These are phyloP conservation scores for Isatis lusitanica DNA, from an alignment of 441 rosid species.

Conservation along the genomic window DNA sequence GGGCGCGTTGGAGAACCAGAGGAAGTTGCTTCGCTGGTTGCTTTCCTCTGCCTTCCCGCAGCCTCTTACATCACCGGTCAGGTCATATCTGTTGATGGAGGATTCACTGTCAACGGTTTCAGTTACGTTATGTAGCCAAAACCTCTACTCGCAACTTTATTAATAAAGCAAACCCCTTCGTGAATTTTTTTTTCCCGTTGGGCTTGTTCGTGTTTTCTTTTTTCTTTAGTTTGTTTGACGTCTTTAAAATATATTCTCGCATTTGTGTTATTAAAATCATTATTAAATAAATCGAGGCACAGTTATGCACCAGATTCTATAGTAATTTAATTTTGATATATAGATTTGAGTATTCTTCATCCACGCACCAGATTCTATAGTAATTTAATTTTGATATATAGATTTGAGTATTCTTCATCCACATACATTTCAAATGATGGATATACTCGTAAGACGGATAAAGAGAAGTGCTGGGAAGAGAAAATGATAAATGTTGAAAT, in stretches of 20 bases:
- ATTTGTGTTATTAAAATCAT: not conserved
- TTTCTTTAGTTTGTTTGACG: not conserved
- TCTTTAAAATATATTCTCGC: not conserved
- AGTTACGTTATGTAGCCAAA: slow-evolving; percentile 28
- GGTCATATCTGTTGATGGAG: slow-evolving; percentile 78
- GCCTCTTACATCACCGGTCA: slow-evolving; percentile 88
- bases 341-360: too few species aligned
- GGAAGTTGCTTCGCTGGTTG: slow-evolving; percentile 79
- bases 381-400: too few species aligned
- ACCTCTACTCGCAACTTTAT: not conserved
- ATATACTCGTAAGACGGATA: too few species aligned
- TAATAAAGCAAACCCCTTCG: not conserved
- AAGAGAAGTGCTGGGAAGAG: too few species aligned
- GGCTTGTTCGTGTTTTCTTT: not conserved
- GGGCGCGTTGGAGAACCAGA: slow-evolving; percentile 72
- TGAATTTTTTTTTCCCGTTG: not conserved
- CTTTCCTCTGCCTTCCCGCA: slow-evolving; percentile 78
- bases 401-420: too few species aligned
- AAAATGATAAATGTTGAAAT: too few species aligned
- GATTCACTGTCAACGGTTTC: slow-evolving; percentile 64
- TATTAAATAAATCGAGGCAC: not conserved
- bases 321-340: not conserved
- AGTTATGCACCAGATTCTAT: not conserved
- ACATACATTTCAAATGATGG: too few species aligned
- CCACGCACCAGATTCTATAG: not conserved